phyloP scores from a whole-genome alignment of 352 stramenopile genomes.

The Phytophthora ohioensis region DNA sequence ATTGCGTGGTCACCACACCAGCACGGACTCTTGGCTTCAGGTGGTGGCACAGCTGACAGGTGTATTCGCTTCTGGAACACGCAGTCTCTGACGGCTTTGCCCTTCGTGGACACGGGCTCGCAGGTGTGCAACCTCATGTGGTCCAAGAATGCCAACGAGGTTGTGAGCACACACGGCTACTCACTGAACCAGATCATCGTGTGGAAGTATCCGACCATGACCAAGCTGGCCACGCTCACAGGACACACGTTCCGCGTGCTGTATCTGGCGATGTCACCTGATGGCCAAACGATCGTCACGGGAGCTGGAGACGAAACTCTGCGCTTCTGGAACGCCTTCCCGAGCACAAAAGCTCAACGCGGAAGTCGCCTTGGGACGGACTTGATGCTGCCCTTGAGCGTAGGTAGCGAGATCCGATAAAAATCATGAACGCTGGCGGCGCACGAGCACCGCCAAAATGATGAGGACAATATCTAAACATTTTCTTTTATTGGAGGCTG shows the following conservation, averaged over 20 bases:
- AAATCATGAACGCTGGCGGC: constrained; percentile 9
- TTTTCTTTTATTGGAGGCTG: constrained; percentile 30
- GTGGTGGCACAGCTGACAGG: constrained; percentile 95
- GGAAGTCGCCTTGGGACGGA: constrained; percentile 59
- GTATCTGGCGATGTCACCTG: constrained; percentile 97
- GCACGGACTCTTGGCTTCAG: constrained; percentile 94
- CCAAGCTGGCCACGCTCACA: constrained; percentile 96
- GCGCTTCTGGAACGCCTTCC: constrained; percentile 98
- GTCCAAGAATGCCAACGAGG: constrained; percentile 97
- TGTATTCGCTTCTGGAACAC: constrained; percentile 99
- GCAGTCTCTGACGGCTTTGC: constrained; percentile 88
- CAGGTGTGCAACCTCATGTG: constrained; percentile 98
- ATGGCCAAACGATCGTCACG: constrained; percentile 98
- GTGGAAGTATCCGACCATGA: constrained; percentile 97
- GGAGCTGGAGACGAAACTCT: constrained; percentile 98
- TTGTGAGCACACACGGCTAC: constrained; percentile 99
- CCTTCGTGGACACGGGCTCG: constrained; percentile 95
- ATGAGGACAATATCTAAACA: constrained; percentile 44
- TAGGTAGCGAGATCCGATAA: constrained; percentile 73
- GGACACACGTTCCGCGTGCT: constrained; percentile 97
- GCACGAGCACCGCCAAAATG: constrained; percentile 14
- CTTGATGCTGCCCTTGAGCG: constrained; percentile 66
- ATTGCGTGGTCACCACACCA: constrained; percentile 98
- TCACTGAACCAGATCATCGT: constrained; percentile 98
- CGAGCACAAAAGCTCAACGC: constrained; percentile 71